Evolutionary conservation across 441 rosid genomes (phyloP), one percentile per base, ranked within the genome.

Genomic region (Geranium incanum): DNA sequence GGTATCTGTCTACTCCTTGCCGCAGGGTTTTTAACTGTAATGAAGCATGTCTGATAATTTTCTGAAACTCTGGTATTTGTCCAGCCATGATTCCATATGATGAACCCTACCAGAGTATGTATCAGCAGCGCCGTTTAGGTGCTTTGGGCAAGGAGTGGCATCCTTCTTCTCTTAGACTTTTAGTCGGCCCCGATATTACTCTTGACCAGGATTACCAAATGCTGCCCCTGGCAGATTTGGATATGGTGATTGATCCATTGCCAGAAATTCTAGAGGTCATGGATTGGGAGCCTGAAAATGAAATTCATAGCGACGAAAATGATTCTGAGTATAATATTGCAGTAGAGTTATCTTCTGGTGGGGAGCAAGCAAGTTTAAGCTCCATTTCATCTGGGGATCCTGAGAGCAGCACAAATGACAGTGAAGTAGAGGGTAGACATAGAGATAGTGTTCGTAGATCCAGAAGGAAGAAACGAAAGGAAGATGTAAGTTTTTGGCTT

Each of bases 101-200:
- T 78, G 99, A 95, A 81, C 98, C 97, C 72, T 95, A 93, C 77
- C 99, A 95, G 81, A 91, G 89, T 76, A 86, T 84, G 90, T 95
- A 88, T 86, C 99, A 95, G 84, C 85, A 85, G 78, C 89, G 98
- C 39, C 86, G 99, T n/a, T 84, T 95, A 67, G 98, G 97, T 63
- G 90, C 98, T 80, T 77, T 95, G 77, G 97, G 97, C 66, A 74
- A 86, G 68, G 99, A 95, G 81, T 95, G 98, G 98, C 86, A 78
- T 73, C 98, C 97, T 71, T 78, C 91, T 80, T 80, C 89, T 70
- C 74, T 87, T 70, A 89, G 84, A 73, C 84, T 95, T 81, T 80
- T 96, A 52, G 83, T 88, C 69, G 99, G 98, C 77, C 96, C 98
- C 19, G 95, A 93, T 82, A 81, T 93, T 82, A 95, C 85, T 82